Percentiles rank a stretch among this genome's conserved stretches.
Conservation (phyloP, 495 filamentous ascomycete genomes). For the Trichoderma orchidacearum region DNA sequence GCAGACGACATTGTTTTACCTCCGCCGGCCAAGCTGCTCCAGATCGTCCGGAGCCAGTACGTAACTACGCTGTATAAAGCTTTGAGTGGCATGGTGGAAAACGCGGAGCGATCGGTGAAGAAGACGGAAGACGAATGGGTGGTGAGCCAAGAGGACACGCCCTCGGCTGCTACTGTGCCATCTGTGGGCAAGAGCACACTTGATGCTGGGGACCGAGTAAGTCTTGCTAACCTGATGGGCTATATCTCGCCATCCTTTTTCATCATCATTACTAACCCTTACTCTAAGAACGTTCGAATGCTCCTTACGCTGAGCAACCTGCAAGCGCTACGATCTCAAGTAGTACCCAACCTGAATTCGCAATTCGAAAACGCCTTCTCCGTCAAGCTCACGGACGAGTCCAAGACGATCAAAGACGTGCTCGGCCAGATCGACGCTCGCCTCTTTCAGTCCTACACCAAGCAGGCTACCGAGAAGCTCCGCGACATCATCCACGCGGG, state of each 20-base stretch:
- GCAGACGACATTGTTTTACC: conserved; percentile 64
- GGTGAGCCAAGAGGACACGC: conserved; percentile 22
- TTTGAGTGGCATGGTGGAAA: conserved; percentile 88
- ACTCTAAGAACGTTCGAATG: conserved; percentile 72
- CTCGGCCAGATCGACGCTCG: conserved; percentile 77
- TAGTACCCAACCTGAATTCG: conserved; percentile 68
- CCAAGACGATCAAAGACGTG: conserved; percentile 77
- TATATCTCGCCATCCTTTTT: background rate
- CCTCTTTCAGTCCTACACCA: conserved; percentile 83
- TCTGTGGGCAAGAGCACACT: conserved; percentile 37
- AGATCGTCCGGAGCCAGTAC: conserved; percentile 76
- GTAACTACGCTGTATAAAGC: conserved; percentile 85
- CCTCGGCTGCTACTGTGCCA: conserved; percentile 16
- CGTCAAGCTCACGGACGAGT: conserved; percentile 81
- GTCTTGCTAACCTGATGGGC: conserved; percentile 12
- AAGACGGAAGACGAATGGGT: conserved; percentile 45
- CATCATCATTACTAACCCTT: conserved; percentile 11
- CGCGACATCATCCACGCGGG: conserved; percentile 53
- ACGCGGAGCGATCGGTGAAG: conserved; percentile 60
- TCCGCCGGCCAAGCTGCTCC: conserved; percentile 69
- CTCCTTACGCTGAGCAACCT: conserved; percentile 88
- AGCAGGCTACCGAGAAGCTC: conserved; percentile 50
- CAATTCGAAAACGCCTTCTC: conserved; percentile 85
- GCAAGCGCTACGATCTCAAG: conserved; percentile 56
- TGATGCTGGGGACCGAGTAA: conserved; percentile 57